Percentiles rank a stretch among this genome's conserved stretches.
These are phyloP conservation scores for Trichoderma koningiopsis DNA, from an alignment of 2,329 filamentous ascomycete genomes.

Conservation along the genomic window DNA sequence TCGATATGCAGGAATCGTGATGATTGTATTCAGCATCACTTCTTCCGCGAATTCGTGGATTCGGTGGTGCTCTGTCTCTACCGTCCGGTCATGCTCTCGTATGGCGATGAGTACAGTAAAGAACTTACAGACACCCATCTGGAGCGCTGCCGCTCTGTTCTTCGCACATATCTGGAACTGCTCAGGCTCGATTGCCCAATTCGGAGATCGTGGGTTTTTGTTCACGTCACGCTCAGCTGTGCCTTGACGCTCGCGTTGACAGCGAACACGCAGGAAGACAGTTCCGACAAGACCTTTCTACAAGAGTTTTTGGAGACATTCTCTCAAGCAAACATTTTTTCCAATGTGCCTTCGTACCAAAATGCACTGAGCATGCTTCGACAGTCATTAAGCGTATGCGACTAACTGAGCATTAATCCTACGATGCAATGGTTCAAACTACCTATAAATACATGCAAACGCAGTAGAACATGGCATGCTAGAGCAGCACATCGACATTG, in stretches of 20 bases:
- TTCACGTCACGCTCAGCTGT: constrained; percentile 6
- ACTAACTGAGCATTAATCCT: not conserved
- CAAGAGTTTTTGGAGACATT: not conserved
- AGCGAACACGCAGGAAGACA: not conserved
- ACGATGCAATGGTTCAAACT: not conserved
- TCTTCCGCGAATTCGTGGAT: constrained; percentile 2
- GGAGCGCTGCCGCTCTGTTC: not conserved
- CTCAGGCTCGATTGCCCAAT: constrained; percentile 4
- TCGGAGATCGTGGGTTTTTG: constrained; percentile 1
- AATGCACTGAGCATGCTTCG: not conserved
- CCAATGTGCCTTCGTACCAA: not conserved
- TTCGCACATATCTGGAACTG: not conserved
- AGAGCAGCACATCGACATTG: not conserved
- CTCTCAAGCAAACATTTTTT: constrained; percentile 8
- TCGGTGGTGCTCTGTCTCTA: not conserved
- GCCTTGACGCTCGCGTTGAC: not conserved
- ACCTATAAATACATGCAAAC: not conserved
- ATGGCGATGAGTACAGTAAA: not conserved
- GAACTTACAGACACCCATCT: not conserved
- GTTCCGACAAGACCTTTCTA: not conserved
- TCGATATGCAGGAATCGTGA: not conserved
- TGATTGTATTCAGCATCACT: constrained; percentile 7
- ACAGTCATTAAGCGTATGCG: not conserved
- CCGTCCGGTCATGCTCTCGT: not conserved
- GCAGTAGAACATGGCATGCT: not conserved